Conservation (phyloP, 139 green algal genomes). For the Ettlia oleoabundans region DNA sequence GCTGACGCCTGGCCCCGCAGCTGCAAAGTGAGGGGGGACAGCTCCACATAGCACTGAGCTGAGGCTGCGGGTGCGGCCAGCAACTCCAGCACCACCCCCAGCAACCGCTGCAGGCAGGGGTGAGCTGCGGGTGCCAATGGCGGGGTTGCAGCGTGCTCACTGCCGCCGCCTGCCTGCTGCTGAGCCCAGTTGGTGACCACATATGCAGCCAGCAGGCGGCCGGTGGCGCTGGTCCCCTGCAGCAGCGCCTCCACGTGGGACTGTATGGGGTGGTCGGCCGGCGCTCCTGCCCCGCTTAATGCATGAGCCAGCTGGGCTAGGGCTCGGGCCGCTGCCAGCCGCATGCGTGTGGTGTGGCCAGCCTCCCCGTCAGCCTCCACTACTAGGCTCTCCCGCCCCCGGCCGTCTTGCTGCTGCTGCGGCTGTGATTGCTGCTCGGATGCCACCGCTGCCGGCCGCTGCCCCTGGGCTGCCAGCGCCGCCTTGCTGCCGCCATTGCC, state of each 20-base stretch:
- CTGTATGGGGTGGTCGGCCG: background rate
- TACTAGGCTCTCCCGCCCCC: conserved; percentile 26
- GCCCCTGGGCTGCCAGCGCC: background rate
- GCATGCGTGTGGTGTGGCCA: conserved; percentile 54
- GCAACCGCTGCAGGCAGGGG: conserved; percentile 25
- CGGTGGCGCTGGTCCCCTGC: conserved; percentile 13
- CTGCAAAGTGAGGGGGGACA: conserved; percentile 53
- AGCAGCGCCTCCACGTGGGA: conserved; percentile 20
- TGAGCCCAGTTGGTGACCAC: conserved; percentile 53
- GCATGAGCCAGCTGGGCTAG: conserved; percentile 50
- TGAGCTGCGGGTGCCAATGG: no score
- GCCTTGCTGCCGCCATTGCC: conserved; percentile 8
- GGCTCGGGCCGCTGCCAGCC: conserved; percentile 55
- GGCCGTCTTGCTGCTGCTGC: conserved; percentile 13
- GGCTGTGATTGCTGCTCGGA: background rate
- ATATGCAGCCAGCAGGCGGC: conserved; percentile 43
- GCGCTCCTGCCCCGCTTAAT: background rate
- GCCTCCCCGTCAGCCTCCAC: conserved; percentile 46
- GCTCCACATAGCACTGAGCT: conserved; percentile 60
- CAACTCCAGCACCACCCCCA: conserved; percentile 25
- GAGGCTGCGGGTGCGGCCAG: conserved; percentile 8
- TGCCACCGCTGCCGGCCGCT: background rate
- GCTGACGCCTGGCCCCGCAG: conserved; percentile 68
- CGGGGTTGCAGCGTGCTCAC: background rate
- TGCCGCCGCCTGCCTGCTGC: background rate